These are phyloP conservation scores for Leccinum truebloodii DNA, from an alignment of 768 basidiomycete species.

Conservation along the genomic window DNA sequence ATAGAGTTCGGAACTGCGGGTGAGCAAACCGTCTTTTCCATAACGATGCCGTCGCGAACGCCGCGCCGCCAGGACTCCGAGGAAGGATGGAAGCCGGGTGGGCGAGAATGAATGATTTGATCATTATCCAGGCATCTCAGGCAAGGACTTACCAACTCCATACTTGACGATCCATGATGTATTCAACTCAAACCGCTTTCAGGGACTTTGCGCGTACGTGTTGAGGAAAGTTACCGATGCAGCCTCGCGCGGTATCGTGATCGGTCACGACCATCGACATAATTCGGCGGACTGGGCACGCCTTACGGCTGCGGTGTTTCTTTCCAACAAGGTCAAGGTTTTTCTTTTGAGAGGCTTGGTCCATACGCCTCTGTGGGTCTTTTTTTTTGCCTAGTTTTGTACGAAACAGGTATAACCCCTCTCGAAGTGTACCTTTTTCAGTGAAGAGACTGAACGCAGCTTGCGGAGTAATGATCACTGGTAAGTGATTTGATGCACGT, in stretches of 20 bases:
- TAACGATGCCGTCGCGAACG: slow-evolving; percentile 3
- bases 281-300: slow-evolving; percentile 78
- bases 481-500: slow-evolving; percentile 36
- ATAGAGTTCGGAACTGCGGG: slow-evolving; percentile 91
- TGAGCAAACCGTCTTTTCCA: slow-evolving; percentile 25
- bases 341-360: slow-evolving; percentile 70
- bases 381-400: background rate
- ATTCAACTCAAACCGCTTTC: background rate
- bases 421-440: slow-evolving; percentile 75
- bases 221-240: slow-evolving; percentile 54
- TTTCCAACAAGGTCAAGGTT: slow-evolving; percentile 62
- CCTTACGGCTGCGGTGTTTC: slow-evolving; percentile 72
- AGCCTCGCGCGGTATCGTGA: slow-evolving; percentile 63
- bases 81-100: slow-evolving; percentile 88
- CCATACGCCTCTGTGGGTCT: slow-evolving; percentile 74
- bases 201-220: slow-evolving; percentile 82
- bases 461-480: slow-evolving; percentile 91
- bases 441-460: slow-evolving; percentile 67
- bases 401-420: slow-evolving; percentile 2
- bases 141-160: slow-evolving; percentile 33
- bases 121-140: slow-evolving; percentile 80
- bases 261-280: slow-evolving; percentile 86
- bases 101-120: slow-evolving; percentile 90
- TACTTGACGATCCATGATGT: no score
- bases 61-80: slow-evolving; percentile 55